Evolutionary conservation across 345 rosid genomes (phyloP), one percentile per base, ranked within the genome.

Genomic region (Linum usitatissimum): DNA sequence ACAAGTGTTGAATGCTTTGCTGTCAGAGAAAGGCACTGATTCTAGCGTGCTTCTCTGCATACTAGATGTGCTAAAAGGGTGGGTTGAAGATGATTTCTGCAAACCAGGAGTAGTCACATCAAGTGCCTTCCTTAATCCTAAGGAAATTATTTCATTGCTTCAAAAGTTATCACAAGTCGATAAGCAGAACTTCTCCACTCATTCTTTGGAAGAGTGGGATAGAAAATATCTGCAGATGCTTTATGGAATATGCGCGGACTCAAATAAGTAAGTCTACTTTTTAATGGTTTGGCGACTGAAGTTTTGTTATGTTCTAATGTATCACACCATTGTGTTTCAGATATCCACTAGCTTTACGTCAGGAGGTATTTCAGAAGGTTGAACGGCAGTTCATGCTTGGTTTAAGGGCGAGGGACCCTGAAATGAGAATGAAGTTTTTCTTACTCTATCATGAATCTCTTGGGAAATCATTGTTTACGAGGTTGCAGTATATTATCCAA

Each of bases 361-460:
- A 87, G 78, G 99, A 93, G 76, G 90, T 90, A 71, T 93, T 87
- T 74, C 85, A 69, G 81, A 93, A 86, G 87, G 99, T 90, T 67
- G 99, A 93, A 77, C 81, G 97, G 59, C 99, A 93, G 73, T 93
- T 73, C 70, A 90, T 93, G 99, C 87, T 87, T 73, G 99, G 99
- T 70, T 81, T 93, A 67, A 82, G 96, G 65, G 97, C 99, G 59
- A 87, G 74, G 78, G 89, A 93, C 82, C 97, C 97, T 69, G 95
- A 84, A 62, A 77, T 83, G 67, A 80, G 99, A 77, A 90, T 75
- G 83, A 86, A 90, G 60, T 90, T 90, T 72, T 87, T 93, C 73
- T 73, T 76, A 49, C 83, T 93, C 56, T 93, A 93, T 78, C 88
- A 93, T 63, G 96, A 86, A 55, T 84, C 95, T 60, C 85, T 93